Evolutionary conservation across 176 grass and related monocot genomes (phyloP), one percentile per base, ranked within the genome.

Genomic region (Saccharum officinarum): DNA sequence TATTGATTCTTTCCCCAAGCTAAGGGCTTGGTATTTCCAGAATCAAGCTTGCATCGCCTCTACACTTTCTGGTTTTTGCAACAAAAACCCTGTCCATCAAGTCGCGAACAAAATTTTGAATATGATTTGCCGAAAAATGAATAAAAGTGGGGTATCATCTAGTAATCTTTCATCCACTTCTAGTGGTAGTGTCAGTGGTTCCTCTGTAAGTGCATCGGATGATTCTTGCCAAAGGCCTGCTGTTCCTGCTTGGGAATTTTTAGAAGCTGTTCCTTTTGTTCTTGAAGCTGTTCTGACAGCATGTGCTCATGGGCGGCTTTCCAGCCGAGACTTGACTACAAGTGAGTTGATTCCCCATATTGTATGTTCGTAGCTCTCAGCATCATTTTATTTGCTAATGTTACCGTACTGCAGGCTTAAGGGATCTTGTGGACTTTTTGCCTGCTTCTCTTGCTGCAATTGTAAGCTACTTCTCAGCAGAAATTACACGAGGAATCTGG

Each of bases 401-500:
- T 74, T 39, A 6, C 23, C 22, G 2, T 83, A 46, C 31, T 96
- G 57, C 82, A 99, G 97, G 97, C 80, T 91, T 99, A 89, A 91
- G 97, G 65, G 94, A 94, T 88, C 90, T 99, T 6, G 94, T 96
- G 81, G 97, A 99, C 63, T 96, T 96, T 79, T 85, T 99, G 69
- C 97, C 97, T 65, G 97, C 97, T 89, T 99, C 97, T 89, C 86
- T 99, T 89, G 97, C 92, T 63, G 85, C 87, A 61, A 94, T 96
- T 66, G 86, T 96, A 67, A 96, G 84, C 80, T 99, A 99, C 84
- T 99, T 99, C 79, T 92, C 91, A 79, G 97, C 97, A 79, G 97
- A 99, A 88, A 99, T 99, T 82, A 99, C 97, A 82, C 93, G 97
- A 71, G 97, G 97, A 67, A 99, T 99, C 76, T 99, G 97, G 97